A percentile compares a stretch with the other conserved stretches of the same genome.
These are phyloP conservation scores for Citrullus colocynthis DNA, from an alignment of 306 rosid genomes.

Conservation along the genomic window DNA sequence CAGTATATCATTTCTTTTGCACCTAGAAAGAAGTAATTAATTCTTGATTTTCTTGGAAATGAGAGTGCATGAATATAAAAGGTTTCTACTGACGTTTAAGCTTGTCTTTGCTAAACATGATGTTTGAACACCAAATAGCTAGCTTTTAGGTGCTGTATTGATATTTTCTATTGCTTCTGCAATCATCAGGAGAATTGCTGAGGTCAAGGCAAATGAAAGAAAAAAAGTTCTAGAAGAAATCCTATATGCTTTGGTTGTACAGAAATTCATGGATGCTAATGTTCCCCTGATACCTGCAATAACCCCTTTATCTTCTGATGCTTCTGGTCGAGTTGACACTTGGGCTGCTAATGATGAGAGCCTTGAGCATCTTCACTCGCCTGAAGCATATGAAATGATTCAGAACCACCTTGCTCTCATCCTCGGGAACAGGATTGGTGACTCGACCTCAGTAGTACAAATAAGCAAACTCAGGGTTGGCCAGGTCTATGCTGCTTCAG, in stretches of 20 bases:
- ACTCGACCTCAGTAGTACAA: slow-evolving; percentile 58
- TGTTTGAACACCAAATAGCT: not conserved
- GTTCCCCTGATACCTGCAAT: slow-evolving; percentile 54
- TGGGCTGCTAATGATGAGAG: slow-evolving; percentile 64
- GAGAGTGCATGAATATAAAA: not conserved
- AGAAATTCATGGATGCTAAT: slow-evolving; percentile 79
- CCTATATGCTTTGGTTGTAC: slow-evolving; percentile 69
- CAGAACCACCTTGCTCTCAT: slow-evolving; percentile 70
- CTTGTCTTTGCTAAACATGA: not conserved
- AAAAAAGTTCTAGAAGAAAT: slow-evolving; percentile 68
- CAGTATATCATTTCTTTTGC: not conserved
- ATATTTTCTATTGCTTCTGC: slow-evolving; percentile 10
- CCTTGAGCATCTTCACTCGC: slow-evolving; percentile 61
- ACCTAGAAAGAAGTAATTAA: not conserved
- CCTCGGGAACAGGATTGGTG: slow-evolving; percentile 50
- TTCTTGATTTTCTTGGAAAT: not conserved
- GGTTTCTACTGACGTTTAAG: not conserved
- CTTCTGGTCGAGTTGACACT: slow-evolving; percentile 51
- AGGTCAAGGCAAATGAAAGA: slow-evolving; percentile 78
- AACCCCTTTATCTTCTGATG: slow-evolving; percentile 19
- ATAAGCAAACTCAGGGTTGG: slow-evolving; percentile 77
- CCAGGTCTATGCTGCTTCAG: slow-evolving; percentile 90
- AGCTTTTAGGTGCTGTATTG: not conserved
- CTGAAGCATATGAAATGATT: slow-evolving; percentile 84
- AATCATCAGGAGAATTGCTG: slow-evolving; percentile 74